These are phyloP conservation scores for Apiotrichum gamsii DNA, from an alignment of 1,284 basidiomycete genomes.

Conservation along the genomic window DNA sequence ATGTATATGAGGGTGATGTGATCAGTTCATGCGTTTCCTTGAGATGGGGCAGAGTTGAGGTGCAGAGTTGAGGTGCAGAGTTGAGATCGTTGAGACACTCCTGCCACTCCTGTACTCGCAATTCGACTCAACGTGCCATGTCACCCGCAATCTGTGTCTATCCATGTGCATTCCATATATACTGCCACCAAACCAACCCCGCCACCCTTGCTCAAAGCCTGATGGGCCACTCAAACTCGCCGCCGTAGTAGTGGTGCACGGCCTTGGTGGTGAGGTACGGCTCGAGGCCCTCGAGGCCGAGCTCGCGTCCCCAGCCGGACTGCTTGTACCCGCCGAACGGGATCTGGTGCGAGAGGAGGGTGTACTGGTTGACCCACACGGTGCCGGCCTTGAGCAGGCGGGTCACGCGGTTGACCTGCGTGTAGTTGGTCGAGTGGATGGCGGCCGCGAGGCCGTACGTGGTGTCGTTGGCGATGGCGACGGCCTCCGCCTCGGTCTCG, in stretches of 20 bases:
- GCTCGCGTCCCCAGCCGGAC: constrained; percentile 39
- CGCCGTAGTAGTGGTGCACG: constrained; percentile 11
- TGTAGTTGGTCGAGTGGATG: constrained; percentile 75
- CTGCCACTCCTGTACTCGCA: too few species aligned
- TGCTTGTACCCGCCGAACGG: constrained; percentile 76
- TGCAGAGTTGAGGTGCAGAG: too few species aligned
- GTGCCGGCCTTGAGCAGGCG: constrained; percentile 92
- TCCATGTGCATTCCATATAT: too few species aligned
- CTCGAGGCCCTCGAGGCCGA: constrained; percentile 33
- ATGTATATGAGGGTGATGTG: too few species aligned
- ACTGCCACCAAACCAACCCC: too few species aligned
- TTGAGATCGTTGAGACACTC: too few species aligned
- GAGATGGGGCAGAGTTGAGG: too few species aligned
- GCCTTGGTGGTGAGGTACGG: constrained; percentile 11
- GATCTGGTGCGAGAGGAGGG: constrained; percentile 58
- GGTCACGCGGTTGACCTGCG: constrained; percentile 87
- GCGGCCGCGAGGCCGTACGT: constrained; percentile 83
- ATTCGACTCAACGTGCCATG: too few species aligned
- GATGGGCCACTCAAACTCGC: constrained; percentile 14
- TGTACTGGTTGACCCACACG: constrained; percentile 62
- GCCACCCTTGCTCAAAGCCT: constrained; percentile 3
- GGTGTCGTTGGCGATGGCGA: constrained; percentile 74
- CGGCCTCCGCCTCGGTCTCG: constrained; percentile 85
- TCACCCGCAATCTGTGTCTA: too few species aligned
- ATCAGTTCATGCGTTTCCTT: too few species aligned